Evolutionary conservation across 768 basidiomycete genomes (phyloP), one percentile per base, ranked within the genome.

Genomic region (Daedaleopsis nitida): DNA sequence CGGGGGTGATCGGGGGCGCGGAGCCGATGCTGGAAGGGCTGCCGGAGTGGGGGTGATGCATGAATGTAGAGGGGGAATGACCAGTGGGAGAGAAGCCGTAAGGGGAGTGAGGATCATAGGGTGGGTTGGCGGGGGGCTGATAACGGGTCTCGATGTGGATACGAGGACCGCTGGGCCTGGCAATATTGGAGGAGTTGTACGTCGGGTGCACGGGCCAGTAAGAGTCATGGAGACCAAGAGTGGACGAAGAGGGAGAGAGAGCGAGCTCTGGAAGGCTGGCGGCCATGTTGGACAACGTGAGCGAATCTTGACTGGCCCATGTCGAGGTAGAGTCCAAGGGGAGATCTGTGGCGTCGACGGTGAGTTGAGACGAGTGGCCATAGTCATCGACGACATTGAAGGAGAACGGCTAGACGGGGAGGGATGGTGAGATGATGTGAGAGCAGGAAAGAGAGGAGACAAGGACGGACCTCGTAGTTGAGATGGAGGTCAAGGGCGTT

Each of bases 81-180:
- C 21, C 34, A 10, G 38, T 37, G 5, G 54, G 42, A 4, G 53
- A 55, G 59, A 39, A 49, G 17, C 53, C 21, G 42, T 48, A 58
- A 16, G 65, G 62, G 13, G 61, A 63, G 42, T 42, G 47, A 45
- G 56, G 23, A 32, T 47, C 45, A 13, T 55, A 35, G 9, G 52
- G 12, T 19, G 45, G 12, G 6, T n/a, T 17, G 24, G 27, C 19
- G 42, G 37, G 27, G 14, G 14, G 27, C 13, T 37, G 49, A 35
- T 21, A 37, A 21, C n/a, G 34, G 12, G 65, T 66, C 23, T 63
- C 56, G 49, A 66, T 39, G 16, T 52, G 61, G 12, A 66, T 66
- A 34, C 35, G 48, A 47, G 62, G 65, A n/a, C 43, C 14, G n/a
- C n/a, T n/a, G 11, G 14, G 9, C 4, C 48, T 50, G 48, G 32